Conservation (phyloP, 306 rosid species). For the Quercus glauca region DNA sequence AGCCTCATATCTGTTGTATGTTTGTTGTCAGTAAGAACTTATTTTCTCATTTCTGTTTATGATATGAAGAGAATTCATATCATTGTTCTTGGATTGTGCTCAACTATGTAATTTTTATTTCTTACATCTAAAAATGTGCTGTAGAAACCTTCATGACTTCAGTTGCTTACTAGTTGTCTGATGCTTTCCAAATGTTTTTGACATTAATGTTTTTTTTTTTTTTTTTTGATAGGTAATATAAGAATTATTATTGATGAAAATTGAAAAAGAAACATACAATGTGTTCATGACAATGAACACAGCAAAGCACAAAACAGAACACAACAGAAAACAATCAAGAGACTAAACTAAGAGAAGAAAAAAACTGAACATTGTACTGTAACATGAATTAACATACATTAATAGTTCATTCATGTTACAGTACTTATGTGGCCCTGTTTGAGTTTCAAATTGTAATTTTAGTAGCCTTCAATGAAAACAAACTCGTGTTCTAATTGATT, state of each 20-base stretch:
- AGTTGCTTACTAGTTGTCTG: background rate
- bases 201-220: background rate
- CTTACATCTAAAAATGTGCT: background rate
- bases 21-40: slow-evolving; percentile 5
- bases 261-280: too few species aligned
- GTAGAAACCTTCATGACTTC: background rate
- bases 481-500: slow-evolving; percentile 5
- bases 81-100: background rate
- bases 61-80: slow-evolving; percentile 10
- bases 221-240: too few species aligned
- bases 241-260: too few species aligned
- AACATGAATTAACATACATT: too few species aligned
- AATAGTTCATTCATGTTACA: background rate
- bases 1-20: slow-evolving; percentile 19
- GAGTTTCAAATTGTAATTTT: slow-evolving; percentile 12
- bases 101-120: background rate
- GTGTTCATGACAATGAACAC: too few species aligned
- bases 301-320: too few species aligned
- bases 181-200: background rate
- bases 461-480: background rate
- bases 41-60: slow-evolving; percentile 12
- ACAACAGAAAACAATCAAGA: too few species aligned
- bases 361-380: too few species aligned
- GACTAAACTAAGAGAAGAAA: too few species aligned
- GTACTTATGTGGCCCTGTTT: background rate